A percentile compares a stretch with the other conserved stretches of the same genome.
phyloP scores from a whole-genome alignment of 2,329 filamentous ascomycete species.

The Trichoderma afroharzianum region DNA sequence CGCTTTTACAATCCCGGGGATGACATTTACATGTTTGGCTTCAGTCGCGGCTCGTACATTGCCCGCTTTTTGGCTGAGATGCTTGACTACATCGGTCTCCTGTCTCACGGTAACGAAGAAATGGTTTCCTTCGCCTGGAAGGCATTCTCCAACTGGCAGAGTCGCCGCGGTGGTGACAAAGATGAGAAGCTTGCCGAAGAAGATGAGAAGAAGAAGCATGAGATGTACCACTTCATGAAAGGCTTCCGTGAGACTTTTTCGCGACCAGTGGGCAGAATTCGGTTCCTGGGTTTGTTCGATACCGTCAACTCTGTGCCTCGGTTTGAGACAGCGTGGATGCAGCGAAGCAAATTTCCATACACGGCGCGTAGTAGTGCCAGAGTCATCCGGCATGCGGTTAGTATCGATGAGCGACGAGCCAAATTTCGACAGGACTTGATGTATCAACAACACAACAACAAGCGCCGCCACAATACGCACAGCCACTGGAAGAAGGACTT shows the following conservation, averaged over 20 bases:
- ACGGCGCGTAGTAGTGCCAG: conserved; percentile 55
- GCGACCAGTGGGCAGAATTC: conserved; percentile 67
- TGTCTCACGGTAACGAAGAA: conserved; percentile 80
- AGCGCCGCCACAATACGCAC: conserved; percentile 23
- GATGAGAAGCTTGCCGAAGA: conserved; percentile 40
- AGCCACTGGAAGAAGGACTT: conserved; percentile 14
- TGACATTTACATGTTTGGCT: conserved; percentile 70
- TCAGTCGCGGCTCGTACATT: conserved; percentile 69
- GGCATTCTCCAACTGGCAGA: conserved; percentile 71
- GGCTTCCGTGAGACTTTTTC: conserved; percentile 79
- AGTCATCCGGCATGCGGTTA: conserved; percentile 66
- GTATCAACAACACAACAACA: conserved; percentile 42
- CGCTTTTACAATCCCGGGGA: conserved; percentile 63
- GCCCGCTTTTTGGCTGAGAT: conserved; percentile 77
- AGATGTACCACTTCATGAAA: conserved; percentile 72
- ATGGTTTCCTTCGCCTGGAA: conserved; percentile 84
- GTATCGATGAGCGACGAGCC: conserved; percentile 66
- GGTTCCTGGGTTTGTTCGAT: conserved; percentile 76
- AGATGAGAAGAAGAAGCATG: conserved; percentile 35
- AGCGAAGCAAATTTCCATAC: conserved; percentile 72
- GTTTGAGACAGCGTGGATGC: conserved; percentile 75
- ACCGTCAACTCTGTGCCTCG: conserved; percentile 76
- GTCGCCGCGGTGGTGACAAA: conserved; percentile 47
- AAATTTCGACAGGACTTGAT: conserved; percentile 71
- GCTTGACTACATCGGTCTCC: conserved; percentile 76